Percentiles rank a stretch among this genome's conserved stretches.
phyloP scores from a whole-genome alignment of 2,329 filamentous ascomycete genomes.

The Monosporascus sp. region DNA sequence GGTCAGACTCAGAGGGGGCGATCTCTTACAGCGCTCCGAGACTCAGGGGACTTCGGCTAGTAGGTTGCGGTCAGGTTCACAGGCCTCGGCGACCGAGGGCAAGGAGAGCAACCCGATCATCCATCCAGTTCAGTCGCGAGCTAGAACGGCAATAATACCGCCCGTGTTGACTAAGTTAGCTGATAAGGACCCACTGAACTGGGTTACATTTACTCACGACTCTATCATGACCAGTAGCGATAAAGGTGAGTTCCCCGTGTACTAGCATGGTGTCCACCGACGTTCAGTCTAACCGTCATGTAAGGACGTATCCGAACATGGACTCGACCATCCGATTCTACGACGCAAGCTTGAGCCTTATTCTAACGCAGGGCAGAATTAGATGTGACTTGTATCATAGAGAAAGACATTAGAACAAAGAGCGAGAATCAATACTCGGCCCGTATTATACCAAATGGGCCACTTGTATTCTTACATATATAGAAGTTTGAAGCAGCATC shows the following conservation, averaged over 20 bases:
- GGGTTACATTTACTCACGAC: slow-evolving; percentile 90
- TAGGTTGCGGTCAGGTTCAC: slow-evolving; percentile 67
- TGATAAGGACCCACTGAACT: slow-evolving; percentile 80
- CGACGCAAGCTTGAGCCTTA: slow-evolving; percentile 16
- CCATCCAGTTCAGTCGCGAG: slow-evolving; percentile 80
- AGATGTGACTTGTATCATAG: neutral
- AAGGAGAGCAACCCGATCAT: slow-evolving; percentile 57
- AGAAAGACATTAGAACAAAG: neutral
- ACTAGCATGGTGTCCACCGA: neutral
- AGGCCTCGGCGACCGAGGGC: slow-evolving; percentile 44
- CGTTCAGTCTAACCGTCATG: slow-evolving; percentile 5
- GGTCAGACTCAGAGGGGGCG: neutral
- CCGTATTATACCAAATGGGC: neutral
- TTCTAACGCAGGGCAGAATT: neutral
- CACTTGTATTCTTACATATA: slow-evolving; percentile 6
- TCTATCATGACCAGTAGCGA: slow-evolving; percentile 90
- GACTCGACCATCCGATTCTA: slow-evolving; percentile 34
- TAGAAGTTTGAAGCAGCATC: slow-evolving; percentile 4
- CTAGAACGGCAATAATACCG: slow-evolving; percentile 77
- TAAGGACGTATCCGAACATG: slow-evolving; percentile 37
- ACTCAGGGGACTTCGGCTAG: slow-evolving; percentile 53
- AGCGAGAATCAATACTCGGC: neutral
- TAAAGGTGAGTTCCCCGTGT: slow-evolving; percentile 58
- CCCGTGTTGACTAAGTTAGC: slow-evolving; percentile 86
- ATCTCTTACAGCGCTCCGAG: slow-evolving; percentile 49